Conservation (phyloP, 441 rosid species). For the Eutrema salsugineum region DNA sequence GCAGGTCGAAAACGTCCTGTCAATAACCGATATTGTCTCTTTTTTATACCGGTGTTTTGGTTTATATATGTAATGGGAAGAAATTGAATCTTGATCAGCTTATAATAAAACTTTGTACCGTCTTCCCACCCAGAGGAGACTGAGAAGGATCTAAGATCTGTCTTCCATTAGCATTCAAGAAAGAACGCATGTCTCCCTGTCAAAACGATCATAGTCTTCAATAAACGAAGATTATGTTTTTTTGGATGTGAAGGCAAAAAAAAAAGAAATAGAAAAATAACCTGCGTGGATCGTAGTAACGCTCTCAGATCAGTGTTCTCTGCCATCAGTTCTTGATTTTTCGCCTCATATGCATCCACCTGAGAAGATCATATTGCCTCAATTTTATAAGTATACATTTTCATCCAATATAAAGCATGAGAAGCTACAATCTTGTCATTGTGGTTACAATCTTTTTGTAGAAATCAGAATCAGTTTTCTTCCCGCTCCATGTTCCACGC, state of each 20-base stretch:
- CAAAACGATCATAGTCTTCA: constrained; percentile 11
- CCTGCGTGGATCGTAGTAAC: constrained; percentile 89
- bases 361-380: constrained; percentile 30
- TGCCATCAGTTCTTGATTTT: constrained; percentile 87
- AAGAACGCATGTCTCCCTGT: constrained; percentile 94
- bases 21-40: background rate
- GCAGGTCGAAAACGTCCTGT: constrained; percentile 91
- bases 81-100: background rate
- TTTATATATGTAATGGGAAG: background rate
- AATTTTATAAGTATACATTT: background rate
- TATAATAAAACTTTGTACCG: constrained; percentile 41
- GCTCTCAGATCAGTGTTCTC: constrained; percentile 93
- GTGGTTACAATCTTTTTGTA: constrained; percentile 81
- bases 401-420: background rate
- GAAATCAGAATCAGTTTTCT: constrained; percentile 92
- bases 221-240: background rate
- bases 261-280: background rate
- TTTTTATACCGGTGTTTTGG: constrained; percentile 7
- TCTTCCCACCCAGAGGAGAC: constrained; percentile 86
- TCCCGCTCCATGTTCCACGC: constrained; percentile 98
- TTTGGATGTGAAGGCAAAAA: background rate
- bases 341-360: constrained; percentile 97
- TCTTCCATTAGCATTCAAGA: constrained; percentile 70
- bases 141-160: constrained; percentile 58
- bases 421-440: constrained; percentile 9